Evolutionary conservation across 768 basidiomycete species (phyloP).

Genomic region (Dentipellis sp.): DNA sequence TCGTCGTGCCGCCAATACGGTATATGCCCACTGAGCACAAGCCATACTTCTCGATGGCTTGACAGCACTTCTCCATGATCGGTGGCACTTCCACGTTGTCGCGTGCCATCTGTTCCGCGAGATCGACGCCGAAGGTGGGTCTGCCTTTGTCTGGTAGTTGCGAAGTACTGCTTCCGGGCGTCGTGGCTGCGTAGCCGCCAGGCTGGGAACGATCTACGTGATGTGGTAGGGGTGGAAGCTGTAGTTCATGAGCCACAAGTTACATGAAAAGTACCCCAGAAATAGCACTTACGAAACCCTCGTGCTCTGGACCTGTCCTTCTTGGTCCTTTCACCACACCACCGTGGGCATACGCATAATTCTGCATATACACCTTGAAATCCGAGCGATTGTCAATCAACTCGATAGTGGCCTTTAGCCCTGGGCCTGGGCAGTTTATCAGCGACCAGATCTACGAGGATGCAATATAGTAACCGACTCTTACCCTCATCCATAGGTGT

Average conservation of each 20-base stretch:
- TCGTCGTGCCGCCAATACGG: conserved; percentile 85
- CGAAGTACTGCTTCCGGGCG: conserved; percentile 21
- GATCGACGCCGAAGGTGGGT: conserved; percentile 89
- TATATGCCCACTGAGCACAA: conserved; percentile 84
- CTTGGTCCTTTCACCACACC: conserved; percentile 60
- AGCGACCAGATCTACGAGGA: background rate
- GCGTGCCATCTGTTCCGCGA: conserved; percentile 88
- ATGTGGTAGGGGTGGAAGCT: conserved; percentile 11
- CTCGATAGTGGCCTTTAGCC: conserved; percentile 82
- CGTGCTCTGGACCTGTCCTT: conserved; percentile 82
- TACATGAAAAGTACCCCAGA: conserved; percentile 1
- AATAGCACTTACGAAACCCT: conserved; percentile 79
- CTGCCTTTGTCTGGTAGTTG: conserved; percentile 46
- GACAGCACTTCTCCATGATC: conserved; percentile 81
- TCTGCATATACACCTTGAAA: conserved; percentile 96
- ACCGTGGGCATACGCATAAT: conserved; percentile 87
- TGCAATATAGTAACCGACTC: conserved; percentile 8
- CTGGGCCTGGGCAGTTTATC: conserved; percentile 36
- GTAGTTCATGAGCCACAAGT: background rate
- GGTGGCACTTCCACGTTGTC: conserved; percentile 85
- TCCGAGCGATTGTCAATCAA: conserved; percentile 91
- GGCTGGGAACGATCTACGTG: conserved; percentile 45
- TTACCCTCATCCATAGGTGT: conserved; percentile 53
- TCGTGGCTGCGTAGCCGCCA: conserved; percentile 35
- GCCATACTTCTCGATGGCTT: conserved; percentile 88